These are phyloP conservation scores for Fraxinus velutina DNA, from an alignment of 305 asterid species.

Conservation along the genomic window DNA sequence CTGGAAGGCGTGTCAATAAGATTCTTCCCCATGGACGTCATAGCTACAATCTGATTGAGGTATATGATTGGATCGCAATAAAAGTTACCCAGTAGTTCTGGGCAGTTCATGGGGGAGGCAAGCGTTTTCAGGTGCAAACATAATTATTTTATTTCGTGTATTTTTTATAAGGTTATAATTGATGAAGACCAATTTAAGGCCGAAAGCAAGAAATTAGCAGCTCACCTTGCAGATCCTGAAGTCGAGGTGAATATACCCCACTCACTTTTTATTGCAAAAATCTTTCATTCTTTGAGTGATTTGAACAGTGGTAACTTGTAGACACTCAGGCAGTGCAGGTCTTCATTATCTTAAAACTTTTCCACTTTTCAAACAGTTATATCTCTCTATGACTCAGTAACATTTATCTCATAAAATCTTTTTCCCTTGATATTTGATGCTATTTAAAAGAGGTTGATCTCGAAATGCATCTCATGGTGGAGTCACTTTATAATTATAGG, in stretches of 20 bases:
- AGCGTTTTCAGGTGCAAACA: constrained; percentile 16
- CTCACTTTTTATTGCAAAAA: constrained; percentile 14
- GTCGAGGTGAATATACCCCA: constrained; percentile 64
- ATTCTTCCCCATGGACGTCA: constrained; percentile 91
- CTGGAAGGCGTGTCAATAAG: constrained; percentile 91
- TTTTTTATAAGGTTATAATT: constrained; percentile 55
- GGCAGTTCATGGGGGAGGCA: constrained; percentile 11
- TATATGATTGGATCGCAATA: constrained; percentile 25
- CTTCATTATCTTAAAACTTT: constrained; percentile 6
- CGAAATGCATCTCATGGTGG: constrained; percentile 11
- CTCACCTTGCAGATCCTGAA: constrained; percentile 99
- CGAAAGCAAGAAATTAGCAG: constrained; percentile 83
- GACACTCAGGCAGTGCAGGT: constrained; percentile 3
- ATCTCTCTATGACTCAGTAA: constrained; percentile 5
- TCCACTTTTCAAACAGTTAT: not conserved
- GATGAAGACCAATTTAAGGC: constrained; percentile 87
- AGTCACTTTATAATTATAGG: constrained; percentile 7
- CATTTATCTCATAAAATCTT: not conserved
- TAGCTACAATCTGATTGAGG: constrained; percentile 88
- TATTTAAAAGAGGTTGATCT: not conserved
- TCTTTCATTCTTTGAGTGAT: constrained; percentile 12
- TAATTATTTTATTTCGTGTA: constrained; percentile 19
- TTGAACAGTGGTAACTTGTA: constrained; percentile 8
- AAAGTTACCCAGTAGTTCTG: constrained; percentile 21
- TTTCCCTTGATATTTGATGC: constrained; percentile 3